These are phyloP conservation scores for Peribolospora baueri DNA, from an alignment of 768 basidiomycete species.

Conservation along the genomic window DNA sequence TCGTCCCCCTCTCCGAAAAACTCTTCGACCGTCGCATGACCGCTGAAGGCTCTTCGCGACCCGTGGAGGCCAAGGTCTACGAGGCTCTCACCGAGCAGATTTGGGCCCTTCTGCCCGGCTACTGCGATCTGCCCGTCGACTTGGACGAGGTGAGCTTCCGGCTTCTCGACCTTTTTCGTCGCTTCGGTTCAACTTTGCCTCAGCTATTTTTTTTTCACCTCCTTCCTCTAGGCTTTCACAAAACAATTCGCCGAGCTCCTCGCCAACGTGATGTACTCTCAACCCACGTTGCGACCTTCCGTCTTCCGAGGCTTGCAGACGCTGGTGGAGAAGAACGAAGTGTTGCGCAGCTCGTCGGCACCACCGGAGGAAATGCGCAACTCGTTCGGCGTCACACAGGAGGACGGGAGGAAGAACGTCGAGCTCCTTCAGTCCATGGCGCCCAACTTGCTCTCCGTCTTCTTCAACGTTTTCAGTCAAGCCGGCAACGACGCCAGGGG, in stretches of 20 bases:
- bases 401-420: conserved; percentile 42
- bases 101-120: conserved; percentile 76
- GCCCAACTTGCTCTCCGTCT: conserved; percentile 79
- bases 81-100: conserved; percentile 76
- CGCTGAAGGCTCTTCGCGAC: background rate
- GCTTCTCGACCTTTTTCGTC: background rate
- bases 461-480: conserved; percentile 89
- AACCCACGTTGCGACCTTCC: conserved; percentile 54
- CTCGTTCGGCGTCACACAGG: conserved; percentile 30
- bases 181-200: background rate
- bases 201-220: background rate
- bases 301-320: conserved; percentile 58
- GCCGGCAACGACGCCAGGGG: conserved; percentile 41
- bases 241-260: conserved; percentile 64
- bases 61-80: conserved; percentile 77
- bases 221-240: conserved; percentile 35
- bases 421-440: conserved; percentile 47
- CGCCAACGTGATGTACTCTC: conserved; percentile 74
- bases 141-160: conserved; percentile 32
- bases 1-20: conserved; percentile 76
- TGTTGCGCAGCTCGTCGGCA: conserved; percentile 26
- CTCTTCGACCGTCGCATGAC: conserved; percentile 38
- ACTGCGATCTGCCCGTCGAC: conserved; percentile 61
- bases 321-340: conserved; percentile 55
- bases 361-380: conserved; percentile 20